Percentiles rank a stretch among this genome's conserved stretches.
Conservation (phyloP, 1,139 yeast genomes). For the Waltiozyma sp. region DNA sequence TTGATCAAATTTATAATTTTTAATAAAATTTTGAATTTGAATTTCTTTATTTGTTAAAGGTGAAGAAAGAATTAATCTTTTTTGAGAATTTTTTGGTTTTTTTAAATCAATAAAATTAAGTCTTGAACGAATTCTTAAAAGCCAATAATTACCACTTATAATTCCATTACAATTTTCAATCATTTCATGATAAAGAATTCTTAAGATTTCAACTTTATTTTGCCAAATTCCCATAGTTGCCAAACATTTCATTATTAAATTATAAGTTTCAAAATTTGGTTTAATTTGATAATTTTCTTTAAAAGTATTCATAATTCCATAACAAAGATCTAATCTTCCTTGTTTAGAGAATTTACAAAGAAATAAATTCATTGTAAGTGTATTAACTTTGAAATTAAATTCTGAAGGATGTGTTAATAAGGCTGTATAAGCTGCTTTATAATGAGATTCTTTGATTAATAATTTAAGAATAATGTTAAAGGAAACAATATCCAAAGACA, state of each 20-base stretch:
- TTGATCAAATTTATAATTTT: constrained; percentile 1
- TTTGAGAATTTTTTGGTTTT: constrained; percentile 1
- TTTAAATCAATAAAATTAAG: constrained; percentile 11
- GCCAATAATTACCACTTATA: constrained; percentile 18
- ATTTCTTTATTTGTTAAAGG: constrained; percentile 12
- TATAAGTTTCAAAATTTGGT: constrained; percentile 22
- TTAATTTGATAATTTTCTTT: constrained; percentile 12
- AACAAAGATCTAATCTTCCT: constrained; percentile 25
- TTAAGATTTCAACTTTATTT: constrained; percentile 16
- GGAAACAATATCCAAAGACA: constrained; percentile 17
- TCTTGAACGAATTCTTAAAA: constrained; percentile 15
- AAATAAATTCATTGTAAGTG: constrained; percentile 20
- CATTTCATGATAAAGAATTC: constrained; percentile 17
- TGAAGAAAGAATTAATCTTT: constrained; percentile 6
- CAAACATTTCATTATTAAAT: constrained; percentile 23
- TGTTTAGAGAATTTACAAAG: constrained; percentile 19
- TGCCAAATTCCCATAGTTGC: constrained; percentile 22
- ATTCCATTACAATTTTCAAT: constrained; percentile 9
- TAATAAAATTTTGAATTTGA: constrained; percentile 3
- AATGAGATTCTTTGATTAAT: constrained; percentile 18
- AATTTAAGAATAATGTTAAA: constrained; percentile 17
- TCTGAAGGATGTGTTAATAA: constrained; percentile 8
- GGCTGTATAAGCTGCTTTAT: constrained; percentile 14
- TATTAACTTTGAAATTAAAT: constrained; percentile 7
- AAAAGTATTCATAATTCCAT: constrained; percentile 22